Conservation (phyloP, 192 early-diverging fungal species). For the Coemansia sp. region DNA sequence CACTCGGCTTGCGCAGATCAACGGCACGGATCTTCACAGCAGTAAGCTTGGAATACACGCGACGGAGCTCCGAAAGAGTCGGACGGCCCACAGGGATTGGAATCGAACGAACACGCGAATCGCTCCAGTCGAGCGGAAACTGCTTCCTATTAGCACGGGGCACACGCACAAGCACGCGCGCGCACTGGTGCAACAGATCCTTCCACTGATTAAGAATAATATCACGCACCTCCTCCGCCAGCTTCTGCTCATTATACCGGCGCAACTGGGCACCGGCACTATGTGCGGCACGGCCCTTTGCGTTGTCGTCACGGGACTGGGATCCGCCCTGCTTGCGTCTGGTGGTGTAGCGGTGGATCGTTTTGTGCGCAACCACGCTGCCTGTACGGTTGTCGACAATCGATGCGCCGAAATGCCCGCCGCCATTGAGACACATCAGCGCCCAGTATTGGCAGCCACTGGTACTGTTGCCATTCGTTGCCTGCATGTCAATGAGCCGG, state of each 20-base stretch:
- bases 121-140: slow-evolving; percentile 42
- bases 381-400: slow-evolving; percentile 74
- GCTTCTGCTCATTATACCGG: slow-evolving; percentile 83
- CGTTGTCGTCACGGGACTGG: slow-evolving; percentile 78
- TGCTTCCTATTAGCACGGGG: slow-evolving; percentile 15
- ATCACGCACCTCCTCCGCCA: slow-evolving; percentile 78
- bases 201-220: slow-evolving; percentile 76
- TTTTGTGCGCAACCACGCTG: slow-evolving; percentile 78
- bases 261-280: slow-evolving; percentile 89
- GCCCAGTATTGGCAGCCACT: slow-evolving; percentile 58
- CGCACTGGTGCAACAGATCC: slow-evolving; percentile 58
- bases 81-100: slow-evolving; percentile 83
- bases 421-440: slow-evolving; percentile 77
- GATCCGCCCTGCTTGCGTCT: slow-evolving; percentile 94
- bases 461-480: slow-evolving; percentile 5
- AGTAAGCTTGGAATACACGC: slow-evolving; percentile 33
- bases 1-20: not conserved
- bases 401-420: slow-evolving; percentile 89
- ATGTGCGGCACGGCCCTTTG: slow-evolving; percentile 77
- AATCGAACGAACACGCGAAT: slow-evolving; percentile 62
- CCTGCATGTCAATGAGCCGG: slow-evolving; percentile 32
- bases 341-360: slow-evolving; percentile 95
- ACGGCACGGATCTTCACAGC: slow-evolving; percentile 24
- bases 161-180: slow-evolving; percentile 77
- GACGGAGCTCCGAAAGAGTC: slow-evolving; percentile 48